Evolutionary conservation across 345 rosid genomes (phyloP), one percentile per base, ranked within the genome.

Genomic region (Citrus cavaleriei): DNA sequence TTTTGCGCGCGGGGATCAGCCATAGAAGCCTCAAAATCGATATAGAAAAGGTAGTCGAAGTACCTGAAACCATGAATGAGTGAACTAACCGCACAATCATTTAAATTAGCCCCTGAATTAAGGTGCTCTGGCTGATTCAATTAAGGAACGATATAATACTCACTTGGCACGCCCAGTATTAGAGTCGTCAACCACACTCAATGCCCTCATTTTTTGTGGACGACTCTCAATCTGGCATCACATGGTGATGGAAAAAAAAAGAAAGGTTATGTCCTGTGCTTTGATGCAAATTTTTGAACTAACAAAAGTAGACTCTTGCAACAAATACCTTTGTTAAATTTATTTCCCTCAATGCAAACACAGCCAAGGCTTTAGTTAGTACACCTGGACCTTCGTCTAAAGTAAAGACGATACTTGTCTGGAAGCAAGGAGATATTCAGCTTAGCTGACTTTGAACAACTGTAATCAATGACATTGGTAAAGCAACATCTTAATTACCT

Each of bases 21-120:
- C 88, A 89, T 87, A 54, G 91, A 89, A 76, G 91, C 91, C 78
- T 85, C 91, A 81, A 89, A 89, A 79, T 89, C 90, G 38, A 89
- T 79, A 75, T 82, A 84, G 80, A 89, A 89, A 69, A 87, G 83
- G 72, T 87, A 89, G 81, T 87, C 88, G 61, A 89, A 85, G 75
- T 85, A 84, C 86, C 91, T 87, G 83, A 65, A 71, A 71, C 67
- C 22, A 68, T 61, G 65, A 74, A 73, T 24, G 37, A 61, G 40
- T 55, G 27, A 4, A 75, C 73, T 18, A 19, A 62, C 68, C 57
- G 74, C 40, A 70, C 14, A 49, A 51, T 51, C 69, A 62, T 28
- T 75, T 30, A 28, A 5, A 27, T 28, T 12, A 25, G 32, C 16
- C 30, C 61, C 30, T 10, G 70, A 60, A 27, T 32, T 46, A 64